Evolutionary conservation across 2,329 filamentous ascomycete genomes (phyloP).

Genomic region (Hypoxylon sp.): DNA sequence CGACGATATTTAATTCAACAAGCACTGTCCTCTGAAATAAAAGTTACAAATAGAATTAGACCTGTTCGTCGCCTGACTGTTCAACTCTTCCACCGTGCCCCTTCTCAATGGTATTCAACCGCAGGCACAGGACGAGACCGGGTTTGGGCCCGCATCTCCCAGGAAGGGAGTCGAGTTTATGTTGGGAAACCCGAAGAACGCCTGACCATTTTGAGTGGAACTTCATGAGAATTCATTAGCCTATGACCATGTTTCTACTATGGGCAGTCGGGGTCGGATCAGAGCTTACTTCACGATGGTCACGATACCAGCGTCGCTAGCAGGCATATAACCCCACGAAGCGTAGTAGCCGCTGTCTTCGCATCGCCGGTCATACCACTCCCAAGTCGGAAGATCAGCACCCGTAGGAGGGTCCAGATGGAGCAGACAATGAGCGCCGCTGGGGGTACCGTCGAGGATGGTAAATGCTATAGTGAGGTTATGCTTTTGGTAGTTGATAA

Average conservation of each 20-base stretch:
- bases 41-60: background rate
- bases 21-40: background rate
- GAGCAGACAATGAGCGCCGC: constrained; percentile 32
- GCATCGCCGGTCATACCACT: constrained; percentile 44
- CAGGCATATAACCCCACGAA: constrained; percentile 46
- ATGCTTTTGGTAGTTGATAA: constrained; percentile 24
- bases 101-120: background rate
- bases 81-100: background rate
- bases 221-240: constrained; percentile 29
- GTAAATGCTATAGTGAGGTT: constrained; percentile 36
- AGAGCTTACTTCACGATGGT: constrained; percentile 45
- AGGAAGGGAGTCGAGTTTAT: constrained; percentile 36
- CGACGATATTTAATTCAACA: constrained; percentile 1
- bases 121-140: constrained; percentile 37
- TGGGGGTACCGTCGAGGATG: constrained; percentile 16
- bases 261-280: background rate
- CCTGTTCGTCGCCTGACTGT: background rate
- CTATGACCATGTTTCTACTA: background rate
- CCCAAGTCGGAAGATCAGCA: constrained; percentile 35
- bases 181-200: constrained; percentile 45
- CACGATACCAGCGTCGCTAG: constrained; percentile 45
- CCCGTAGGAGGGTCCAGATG: constrained; percentile 28
- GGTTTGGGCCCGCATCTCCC: constrained; percentile 36
- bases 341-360: constrained; percentile 37
- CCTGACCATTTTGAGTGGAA: constrained; percentile 28